Conservation (phyloP, 495 filamentous ascomycete species). For the Sphaerosporella brunnea region DNA sequence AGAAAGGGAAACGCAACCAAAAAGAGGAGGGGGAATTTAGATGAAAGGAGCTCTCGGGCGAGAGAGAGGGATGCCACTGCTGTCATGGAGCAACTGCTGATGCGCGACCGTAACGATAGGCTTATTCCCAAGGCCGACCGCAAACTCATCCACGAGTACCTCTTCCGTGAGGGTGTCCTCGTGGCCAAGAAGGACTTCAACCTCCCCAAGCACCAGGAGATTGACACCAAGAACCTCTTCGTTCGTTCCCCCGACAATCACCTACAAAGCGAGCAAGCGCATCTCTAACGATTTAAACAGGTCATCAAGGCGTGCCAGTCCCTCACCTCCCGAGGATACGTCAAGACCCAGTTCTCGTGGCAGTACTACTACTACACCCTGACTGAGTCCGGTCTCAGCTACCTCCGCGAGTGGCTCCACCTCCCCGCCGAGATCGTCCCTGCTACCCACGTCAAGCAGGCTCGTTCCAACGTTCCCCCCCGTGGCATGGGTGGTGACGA, state of each 20-base stretch:
- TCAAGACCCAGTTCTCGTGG: slow-evolving; percentile 99
- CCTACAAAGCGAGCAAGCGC: slow-evolving; percentile 4
- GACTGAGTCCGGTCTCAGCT: slow-evolving; percentile 97
- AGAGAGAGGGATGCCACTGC: background rate
- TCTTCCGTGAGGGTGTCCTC: slow-evolving; percentile 99
- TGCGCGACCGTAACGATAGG: slow-evolving; percentile 30
- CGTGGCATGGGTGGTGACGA: slow-evolving; percentile 97
- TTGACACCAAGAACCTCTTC: slow-evolving; percentile 97
- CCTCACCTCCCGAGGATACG: slow-evolving; percentile 85
- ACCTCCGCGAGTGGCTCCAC: slow-evolving; percentile 99
- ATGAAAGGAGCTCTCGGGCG: background rate
- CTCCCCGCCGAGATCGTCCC: slow-evolving; percentile 98
- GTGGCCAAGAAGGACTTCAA: slow-evolving; percentile 98
- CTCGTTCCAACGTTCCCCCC: slow-evolving; percentile 93
- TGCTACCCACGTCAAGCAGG: slow-evolving; percentile 99
- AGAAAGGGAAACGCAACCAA: too few relatives aligned
- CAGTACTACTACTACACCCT: slow-evolving; percentile 99
- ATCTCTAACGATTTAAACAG: too few relatives aligned
- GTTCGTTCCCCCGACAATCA: slow-evolving; percentile 26
- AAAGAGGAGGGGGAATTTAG: background rate
- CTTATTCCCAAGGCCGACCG: slow-evolving; percentile 99
- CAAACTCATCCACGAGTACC: slow-evolving; percentile 99
- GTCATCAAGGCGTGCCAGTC: slow-evolving; percentile 98
- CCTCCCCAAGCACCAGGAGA: slow-evolving; percentile 77
- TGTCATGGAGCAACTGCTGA: background rate